phyloP scores from a whole-genome alignment of 495 filamentous ascomycete genomes.

The Xylaria acuta region DNA sequence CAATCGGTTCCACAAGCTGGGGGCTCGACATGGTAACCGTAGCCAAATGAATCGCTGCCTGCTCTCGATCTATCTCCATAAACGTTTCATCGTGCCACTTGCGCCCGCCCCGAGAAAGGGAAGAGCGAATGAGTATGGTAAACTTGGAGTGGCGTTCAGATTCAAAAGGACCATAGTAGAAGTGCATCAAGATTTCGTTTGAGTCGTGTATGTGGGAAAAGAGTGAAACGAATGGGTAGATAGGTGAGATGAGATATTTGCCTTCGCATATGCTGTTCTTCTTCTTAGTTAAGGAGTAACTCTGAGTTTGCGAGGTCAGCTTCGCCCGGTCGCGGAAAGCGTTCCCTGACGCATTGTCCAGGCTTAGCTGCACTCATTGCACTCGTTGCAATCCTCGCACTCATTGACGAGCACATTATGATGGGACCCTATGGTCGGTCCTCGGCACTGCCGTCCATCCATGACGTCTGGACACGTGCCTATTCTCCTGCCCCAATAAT shows the following conservation, averaged over 20 bases:
- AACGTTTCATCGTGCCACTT: background rate
- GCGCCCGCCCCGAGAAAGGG: background rate
- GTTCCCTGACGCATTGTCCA: background rate
- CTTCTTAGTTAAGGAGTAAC: background rate
- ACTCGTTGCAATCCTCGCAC: no score
- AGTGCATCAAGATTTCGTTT: background rate
- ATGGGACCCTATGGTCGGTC: background rate
- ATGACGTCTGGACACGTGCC: background rate
- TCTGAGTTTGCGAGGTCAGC: background rate
- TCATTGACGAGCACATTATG: no score
- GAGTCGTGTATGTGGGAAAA: background rate
- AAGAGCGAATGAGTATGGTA: background rate
- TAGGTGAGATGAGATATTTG: background rate
- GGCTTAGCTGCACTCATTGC: background rate
- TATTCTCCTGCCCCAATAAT: background rate
- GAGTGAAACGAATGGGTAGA: background rate
- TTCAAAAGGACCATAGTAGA: background rate
- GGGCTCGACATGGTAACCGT: background rate
- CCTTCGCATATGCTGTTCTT: background rate
- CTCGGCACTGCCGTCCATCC: background rate
- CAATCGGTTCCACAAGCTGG: background rate
- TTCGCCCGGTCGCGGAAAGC: background rate
- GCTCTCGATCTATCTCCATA: background rate
- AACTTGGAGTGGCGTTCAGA: background rate
- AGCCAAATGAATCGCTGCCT: background rate